Evolutionary conservation across 345 rosid species (phyloP), one percentile per base, ranked within the genome.

Genomic region (Adansonia digitata): DNA sequence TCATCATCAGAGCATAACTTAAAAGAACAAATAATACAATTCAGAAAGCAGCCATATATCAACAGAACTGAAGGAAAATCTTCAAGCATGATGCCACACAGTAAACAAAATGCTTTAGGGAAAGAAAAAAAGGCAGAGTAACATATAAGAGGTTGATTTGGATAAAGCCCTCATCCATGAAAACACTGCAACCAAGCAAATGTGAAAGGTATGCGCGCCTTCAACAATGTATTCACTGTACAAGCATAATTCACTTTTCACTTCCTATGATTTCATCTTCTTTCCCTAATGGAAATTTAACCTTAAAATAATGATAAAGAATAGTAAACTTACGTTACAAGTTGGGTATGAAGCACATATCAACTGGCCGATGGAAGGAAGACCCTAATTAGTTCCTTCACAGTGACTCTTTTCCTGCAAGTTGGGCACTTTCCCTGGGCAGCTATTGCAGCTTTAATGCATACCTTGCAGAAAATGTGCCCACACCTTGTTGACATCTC

Each of bases 401-500:
- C 53, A 24, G 80, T 66, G 18, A 93, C 85, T 43, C 69, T 88
- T 82, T 95, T 93, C 85, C 99, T 77, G 82, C 99, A 95, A 0
- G 98, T 87, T 2, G 98, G 99, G 76, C 99, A 95, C 81, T 88
- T 91, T 40, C 78, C 80, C 83, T 90, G 93, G 40, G 56, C 22
- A 61, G 85, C 73, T 42, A 93, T 75, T 1, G 93, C 97, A 34
- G 74, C 69, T 86, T 51, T 84, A 46, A 93, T 90, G 81, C 99
- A 95, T 43, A 24, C 51, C 79, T 82, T 86, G 77, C 99, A 95
- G 86, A 93, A 95, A 42, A 95, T 95, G 74, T 95, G 99, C 60
- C 98, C 99, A 80, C 99, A 93, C 78, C 85, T 93, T 22, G 98
- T 95, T 6, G 97, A 85, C 73, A 82, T 82, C 86, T 90, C 97